Evolutionary conservation across 148 eudicot species (phyloP), one percentile per base, ranked within the genome.

Genomic region (Dysphania ambrosioides): DNA sequence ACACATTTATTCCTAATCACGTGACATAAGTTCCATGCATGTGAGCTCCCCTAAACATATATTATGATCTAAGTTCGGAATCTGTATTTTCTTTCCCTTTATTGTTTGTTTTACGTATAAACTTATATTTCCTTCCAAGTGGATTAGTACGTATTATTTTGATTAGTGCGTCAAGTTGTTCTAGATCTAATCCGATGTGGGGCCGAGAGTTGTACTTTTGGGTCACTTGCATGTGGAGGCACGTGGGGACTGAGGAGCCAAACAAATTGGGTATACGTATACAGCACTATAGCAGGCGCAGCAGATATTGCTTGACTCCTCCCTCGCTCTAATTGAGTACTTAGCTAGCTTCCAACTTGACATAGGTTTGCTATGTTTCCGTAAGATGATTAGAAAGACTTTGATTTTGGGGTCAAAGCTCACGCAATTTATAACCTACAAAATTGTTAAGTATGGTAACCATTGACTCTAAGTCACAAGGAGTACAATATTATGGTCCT

Each of bases 191-290:
- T 70, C 68, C 23, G 32, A 72, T 18, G 62, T 31, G 36, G 80
- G 81, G 41, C 77, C 81, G 60, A 56, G 57, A 26, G 10, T n/a
- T 68, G 82, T 74, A 78, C 74, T 68, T 73, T 60, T n/a, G 58
- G 51, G 78, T 74, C 69, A 26, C 26, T 49, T 60, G 71, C 82
- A 79, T 79, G 82, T 79, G 82, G 65, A 7, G 62, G 64, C 82
- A 79, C 82, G 82, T 79, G 82, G 70, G 70, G 51, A 40, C 49
- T 66, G 51, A 66, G 70, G 27, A 71, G 19, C 56, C 58, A n/a
- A 42, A 35, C 29, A 41, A 32, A 29, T 56, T 72, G 44, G n/a
- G n/a, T n/a, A n/a, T n/a, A n/a, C n/a, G n/a, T n/a, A n/a, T n/a
- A n/a, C n/a, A n/a, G n/a, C n/a, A n/a, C n/a, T n/a, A 15, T 15